Evolutionary conservation across 345 rosid species (phyloP).

Genomic region (Syzygium jambos): DNA sequence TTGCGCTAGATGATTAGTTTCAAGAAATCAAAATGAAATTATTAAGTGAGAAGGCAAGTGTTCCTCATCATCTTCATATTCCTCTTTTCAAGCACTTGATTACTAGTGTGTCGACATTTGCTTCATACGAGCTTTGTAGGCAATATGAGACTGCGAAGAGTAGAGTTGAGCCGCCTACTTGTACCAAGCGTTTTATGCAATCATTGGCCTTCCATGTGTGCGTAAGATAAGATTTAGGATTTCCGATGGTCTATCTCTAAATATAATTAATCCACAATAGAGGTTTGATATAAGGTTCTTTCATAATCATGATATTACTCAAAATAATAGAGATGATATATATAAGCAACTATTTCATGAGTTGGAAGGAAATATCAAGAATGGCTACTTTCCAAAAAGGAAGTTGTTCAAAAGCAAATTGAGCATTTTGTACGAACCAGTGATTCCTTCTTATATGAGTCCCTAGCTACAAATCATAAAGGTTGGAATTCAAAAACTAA

Average conservation of each 20-base stretch:
- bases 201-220: neutral
- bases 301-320: neutral
- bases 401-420: neutral
- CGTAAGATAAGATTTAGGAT: neutral
- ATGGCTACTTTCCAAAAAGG: neutral
- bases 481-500: neutral
- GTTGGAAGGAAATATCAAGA: neutral
- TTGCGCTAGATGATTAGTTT: neutral
- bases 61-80: neutral
- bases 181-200: neutral
- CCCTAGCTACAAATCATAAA: neutral
- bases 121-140: neutral
- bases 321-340: neutral
- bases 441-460: neutral
- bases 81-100: neutral
- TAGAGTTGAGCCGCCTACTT: neutral
- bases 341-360: neutral
- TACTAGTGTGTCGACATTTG: neutral
- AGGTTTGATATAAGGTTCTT: neutral
- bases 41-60: neutral
- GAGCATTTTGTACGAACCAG: neutral
- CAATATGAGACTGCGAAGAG: neutral
- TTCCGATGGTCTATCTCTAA: neutral
- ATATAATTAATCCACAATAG: neutral
- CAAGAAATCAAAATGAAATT: neutral